These are phyloP conservation scores for Fomes fomentarius DNA, from an alignment of 1,284 basidiomycete species.

Conservation along the genomic window DNA sequence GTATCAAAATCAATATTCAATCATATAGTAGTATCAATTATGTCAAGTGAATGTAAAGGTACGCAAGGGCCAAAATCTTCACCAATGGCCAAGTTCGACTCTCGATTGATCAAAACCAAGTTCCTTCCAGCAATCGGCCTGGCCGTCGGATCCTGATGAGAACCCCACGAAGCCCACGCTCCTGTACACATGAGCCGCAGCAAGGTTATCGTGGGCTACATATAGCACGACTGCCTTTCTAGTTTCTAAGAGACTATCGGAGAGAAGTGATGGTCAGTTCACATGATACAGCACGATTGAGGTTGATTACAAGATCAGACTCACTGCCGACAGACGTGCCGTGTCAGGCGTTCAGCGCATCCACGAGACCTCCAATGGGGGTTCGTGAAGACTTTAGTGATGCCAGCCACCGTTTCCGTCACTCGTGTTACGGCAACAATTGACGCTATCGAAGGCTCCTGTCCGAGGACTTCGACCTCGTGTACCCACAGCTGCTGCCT, in stretches of 20 bases:
- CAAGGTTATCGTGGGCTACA: constrained; percentile 56
- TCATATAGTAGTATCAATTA: no score
- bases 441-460: constrained; percentile 51
- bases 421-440: constrained; percentile 67
- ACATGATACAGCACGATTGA: not conserved
- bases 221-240: constrained; percentile 55
- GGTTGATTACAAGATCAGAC: constrained; percentile 28
- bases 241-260: constrained; percentile 35
- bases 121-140: constrained; percentile 61
- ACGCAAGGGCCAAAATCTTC: not conserved
- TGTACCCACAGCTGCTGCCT: constrained; percentile 65
- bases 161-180: constrained; percentile 64
- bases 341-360: constrained; percentile 60
- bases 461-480: constrained; percentile 36
- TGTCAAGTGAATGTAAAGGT: not conserved
- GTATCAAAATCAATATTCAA: no score
- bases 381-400: constrained; percentile 69
- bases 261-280: not conserved
- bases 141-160: constrained; percentile 34
- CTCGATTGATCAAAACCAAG: constrained; percentile 55
- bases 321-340: constrained; percentile 53
- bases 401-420: constrained; percentile 52
- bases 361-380: constrained; percentile 50
- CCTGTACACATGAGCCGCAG: constrained; percentile 58
- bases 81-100: constrained; percentile 65